A percentile compares a stretch with the other conserved stretches of the same genome.
These are phyloP conservation scores for Penicillium paxilli DNA, from an alignment of 495 filamentous ascomycete genomes.

Conservation along the genomic window DNA sequence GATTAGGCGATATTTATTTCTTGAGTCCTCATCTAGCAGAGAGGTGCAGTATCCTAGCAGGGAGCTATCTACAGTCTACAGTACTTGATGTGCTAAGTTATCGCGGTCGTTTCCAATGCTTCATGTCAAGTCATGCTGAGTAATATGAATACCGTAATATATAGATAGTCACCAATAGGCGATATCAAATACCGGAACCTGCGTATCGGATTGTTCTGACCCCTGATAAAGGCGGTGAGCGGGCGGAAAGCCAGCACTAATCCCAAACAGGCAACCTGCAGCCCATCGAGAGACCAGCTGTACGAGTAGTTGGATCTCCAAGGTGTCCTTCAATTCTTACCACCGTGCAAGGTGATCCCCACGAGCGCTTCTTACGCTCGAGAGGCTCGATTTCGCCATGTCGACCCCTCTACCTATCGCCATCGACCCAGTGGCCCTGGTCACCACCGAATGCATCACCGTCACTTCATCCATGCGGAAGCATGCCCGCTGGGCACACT, in stretches of 20 bases:
- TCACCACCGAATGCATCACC: conserved; percentile 98
- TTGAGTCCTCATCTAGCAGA: no score
- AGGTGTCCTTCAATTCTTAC: conserved; percentile 14
- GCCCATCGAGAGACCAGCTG: conserved; percentile 32
- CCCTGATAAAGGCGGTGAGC: conserved; percentile 33
- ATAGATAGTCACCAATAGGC: neutral
- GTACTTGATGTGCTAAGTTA: no score
- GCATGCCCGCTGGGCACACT: conserved; percentile 93
- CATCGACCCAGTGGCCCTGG: conserved; percentile 89
- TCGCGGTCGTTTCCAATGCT: no score
- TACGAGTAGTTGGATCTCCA: conserved; percentile 5
- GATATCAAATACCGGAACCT: conserved; percentile 2
- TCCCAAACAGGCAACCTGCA: conserved; percentile 25
- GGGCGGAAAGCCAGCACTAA: conserved; percentile 25
- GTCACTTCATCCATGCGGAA: conserved; percentile 99
- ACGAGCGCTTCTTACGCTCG: conserved; percentile 27
- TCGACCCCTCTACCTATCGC: conserved; percentile 63
- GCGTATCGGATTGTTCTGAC: neutral
- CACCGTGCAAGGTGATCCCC: conserved; percentile 8
- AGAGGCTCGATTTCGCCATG: conserved; percentile 34
- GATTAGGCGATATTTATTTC: no score
- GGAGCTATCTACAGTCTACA: no score
- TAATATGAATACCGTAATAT: neutral
- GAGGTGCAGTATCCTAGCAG: no score
- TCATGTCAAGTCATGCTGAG: neutral